Evolutionary conservation across 257 asterid genomes (phyloP).

Genomic region (Capsicum pubescens): DNA sequence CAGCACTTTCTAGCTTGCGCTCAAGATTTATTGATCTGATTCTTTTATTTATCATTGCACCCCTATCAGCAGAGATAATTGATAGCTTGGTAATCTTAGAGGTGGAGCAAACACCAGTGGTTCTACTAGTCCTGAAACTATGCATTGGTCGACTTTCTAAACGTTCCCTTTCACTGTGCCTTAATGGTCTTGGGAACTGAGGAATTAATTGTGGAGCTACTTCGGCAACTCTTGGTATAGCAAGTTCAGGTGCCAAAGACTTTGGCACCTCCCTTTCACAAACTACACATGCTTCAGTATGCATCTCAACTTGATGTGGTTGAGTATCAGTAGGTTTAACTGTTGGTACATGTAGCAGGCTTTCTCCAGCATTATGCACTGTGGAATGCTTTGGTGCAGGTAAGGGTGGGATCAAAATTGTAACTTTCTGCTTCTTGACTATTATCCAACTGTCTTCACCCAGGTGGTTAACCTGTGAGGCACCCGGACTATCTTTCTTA

Average conservation of each 20-base stretch:
- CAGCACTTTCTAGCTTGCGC: constrained; percentile 69
- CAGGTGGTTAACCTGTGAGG: constrained; percentile 36
- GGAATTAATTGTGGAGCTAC: constrained; percentile 45
- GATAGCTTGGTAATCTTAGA: constrained; percentile 40
- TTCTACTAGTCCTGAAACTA: constrained; percentile 36
- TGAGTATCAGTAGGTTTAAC: constrained; percentile 34
- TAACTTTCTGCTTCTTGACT: constrained; percentile 83
- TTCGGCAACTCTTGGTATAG: constrained; percentile 35
- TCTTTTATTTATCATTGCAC: constrained; percentile 49
- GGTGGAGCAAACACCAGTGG: constrained; percentile 32
- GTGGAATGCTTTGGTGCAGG: constrained; percentile 45
- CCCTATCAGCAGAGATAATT: constrained; percentile 46
- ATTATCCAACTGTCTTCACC: constrained; percentile 68
- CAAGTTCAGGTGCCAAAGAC: constrained; percentile 45
- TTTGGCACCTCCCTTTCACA: constrained; percentile 49
- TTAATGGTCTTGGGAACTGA: constrained; percentile 39
- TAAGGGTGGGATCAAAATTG: constrained; percentile 78
- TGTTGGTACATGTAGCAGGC: constrained; percentile 45
- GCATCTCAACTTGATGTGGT: constrained; percentile 33
- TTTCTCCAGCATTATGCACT: constrained; percentile 41
- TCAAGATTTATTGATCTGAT: constrained; percentile 67
- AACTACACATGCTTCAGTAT: constrained; percentile 40
- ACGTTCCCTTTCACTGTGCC: constrained; percentile 34
- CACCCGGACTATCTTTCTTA: constrained; percentile 46
- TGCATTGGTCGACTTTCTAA: constrained; percentile 44